Percentiles rank a stretch among this genome's conserved stretches.
These are phyloP conservation scores for Rhodosporidiobolus sp. DNA, from an alignment of 768 basidiomycete species.

Conservation along the genomic window DNA sequence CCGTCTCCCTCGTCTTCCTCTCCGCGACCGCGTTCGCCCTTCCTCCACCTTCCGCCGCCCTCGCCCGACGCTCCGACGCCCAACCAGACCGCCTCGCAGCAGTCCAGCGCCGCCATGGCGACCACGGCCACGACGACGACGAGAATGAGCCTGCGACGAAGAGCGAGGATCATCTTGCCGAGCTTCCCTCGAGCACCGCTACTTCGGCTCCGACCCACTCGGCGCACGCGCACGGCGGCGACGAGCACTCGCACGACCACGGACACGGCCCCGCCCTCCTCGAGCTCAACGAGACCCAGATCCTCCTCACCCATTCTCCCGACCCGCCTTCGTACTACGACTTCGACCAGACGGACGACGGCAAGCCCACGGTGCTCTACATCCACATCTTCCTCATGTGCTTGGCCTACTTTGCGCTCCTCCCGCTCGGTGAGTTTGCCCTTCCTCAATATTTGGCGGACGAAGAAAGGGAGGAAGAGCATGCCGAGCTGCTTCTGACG, in stretches of 20 bases:
- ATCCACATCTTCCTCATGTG: constrained; percentile 71
- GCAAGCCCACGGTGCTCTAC: constrained; percentile 37
- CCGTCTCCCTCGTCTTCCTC: too few species aligned
- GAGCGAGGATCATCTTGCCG: too few species aligned
- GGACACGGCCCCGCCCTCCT: constrained; percentile 35
- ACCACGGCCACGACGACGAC: too few species aligned
- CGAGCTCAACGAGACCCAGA: constrained; percentile 69
- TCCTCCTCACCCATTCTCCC: constrained; percentile 62
- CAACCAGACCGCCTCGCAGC: too few species aligned
- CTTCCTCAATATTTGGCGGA: background rate
- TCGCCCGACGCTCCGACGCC: too few species aligned
- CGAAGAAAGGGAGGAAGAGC: background rate
- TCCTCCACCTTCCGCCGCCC: too few species aligned
- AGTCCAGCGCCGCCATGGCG: too few species aligned
- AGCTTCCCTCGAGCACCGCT: too few species aligned
- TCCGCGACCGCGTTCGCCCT: too few species aligned
- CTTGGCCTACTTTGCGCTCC: constrained; percentile 74
- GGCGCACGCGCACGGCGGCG: background rate
- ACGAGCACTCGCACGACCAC: constrained; percentile 11
- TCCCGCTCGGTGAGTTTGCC: constrained; percentile 67
- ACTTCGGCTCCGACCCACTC: too few species aligned
- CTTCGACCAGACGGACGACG: constrained; percentile 56
- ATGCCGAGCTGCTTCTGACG: background rate
- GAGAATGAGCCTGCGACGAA: too few species aligned
- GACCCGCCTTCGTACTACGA: constrained; percentile 80